A percentile compares a stretch with the other conserved stretches of the same genome.
Conservation (phyloP, 176 grass and related monocot species). For the Carex scoparia region DNA sequence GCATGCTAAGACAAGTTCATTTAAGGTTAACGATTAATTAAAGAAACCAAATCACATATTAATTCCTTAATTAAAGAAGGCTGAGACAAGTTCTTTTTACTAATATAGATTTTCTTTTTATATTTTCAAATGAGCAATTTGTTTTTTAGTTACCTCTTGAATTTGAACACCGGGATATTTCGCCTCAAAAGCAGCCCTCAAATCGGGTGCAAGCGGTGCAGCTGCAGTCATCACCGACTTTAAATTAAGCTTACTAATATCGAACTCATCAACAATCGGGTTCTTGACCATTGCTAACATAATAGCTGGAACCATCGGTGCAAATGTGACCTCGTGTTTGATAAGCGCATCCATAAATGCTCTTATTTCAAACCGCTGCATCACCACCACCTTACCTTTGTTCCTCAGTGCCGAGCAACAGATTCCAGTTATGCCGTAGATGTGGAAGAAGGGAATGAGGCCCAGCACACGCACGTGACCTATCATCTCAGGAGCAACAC, state of each 20-base stretch:
- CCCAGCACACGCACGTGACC: conserved; percentile 48
- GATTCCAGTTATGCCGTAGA: conserved; percentile 88
- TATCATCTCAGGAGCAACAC: conserved; percentile 21
- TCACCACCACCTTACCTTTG: conserved; percentile 88
- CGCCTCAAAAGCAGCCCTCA: conserved; percentile 52
- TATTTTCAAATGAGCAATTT: not conserved
- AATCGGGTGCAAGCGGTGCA: conserved; percentile 58
- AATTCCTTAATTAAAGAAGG: too few species aligned
- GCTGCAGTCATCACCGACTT: conserved; percentile 74
- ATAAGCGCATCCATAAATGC: conserved; percentile 51
- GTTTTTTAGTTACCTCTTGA: conserved; percentile 40
- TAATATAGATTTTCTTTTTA: too few species aligned
- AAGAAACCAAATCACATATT: too few species aligned
- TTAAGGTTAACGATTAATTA: too few species aligned
- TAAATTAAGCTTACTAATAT: conserved; percentile 39
- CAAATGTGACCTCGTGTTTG: conserved; percentile 58
- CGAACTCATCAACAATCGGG: conserved; percentile 44
- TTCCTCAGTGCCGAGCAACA: conserved; percentile 64
- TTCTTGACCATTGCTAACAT: conserved; percentile 89
- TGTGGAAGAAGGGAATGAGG: conserved; percentile 92
- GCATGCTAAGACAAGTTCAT: not conserved
- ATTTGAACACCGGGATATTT: conserved; percentile 70
- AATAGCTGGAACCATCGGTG: conserved; percentile 61
- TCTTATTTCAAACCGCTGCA: conserved; percentile 70
- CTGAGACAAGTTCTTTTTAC: too few species aligned